A percentile compares a stretch with the other conserved stretches of the same genome.
Evolutionary conservation across 1,284 basidiomycete genomes (phyloP).

Genomic region (Ustilago trichophora): DNA sequence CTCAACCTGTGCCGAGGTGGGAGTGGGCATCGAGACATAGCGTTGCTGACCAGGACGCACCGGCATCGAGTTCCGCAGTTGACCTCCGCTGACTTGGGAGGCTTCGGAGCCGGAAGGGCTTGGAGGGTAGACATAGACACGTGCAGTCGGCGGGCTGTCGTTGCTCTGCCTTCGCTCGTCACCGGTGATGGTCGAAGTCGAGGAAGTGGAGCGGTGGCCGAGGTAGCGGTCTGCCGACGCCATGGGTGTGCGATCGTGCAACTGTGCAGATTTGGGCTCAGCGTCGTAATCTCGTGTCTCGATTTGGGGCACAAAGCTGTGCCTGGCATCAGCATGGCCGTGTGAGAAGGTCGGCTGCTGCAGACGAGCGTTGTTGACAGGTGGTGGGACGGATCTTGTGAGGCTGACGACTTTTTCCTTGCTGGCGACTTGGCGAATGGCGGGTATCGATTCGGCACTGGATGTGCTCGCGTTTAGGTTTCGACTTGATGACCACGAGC

Average conservation of each 20-base stretch:
- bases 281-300: constrained; percentile 20
- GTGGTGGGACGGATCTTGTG: constrained; percentile 30
- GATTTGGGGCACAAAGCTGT: constrained; percentile 39
- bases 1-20: constrained; percentile 33
- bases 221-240: constrained; percentile 30
- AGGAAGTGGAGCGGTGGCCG: constrained; percentile 32
- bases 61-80: not conserved
- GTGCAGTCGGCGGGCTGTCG: constrained; percentile 36
- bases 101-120: constrained; percentile 51
- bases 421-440: constrained; percentile 27
- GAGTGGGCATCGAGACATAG: constrained; percentile 28
- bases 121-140: constrained; percentile 59
- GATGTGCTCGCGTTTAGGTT: not conserved
- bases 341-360: constrained; percentile 6
- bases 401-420: constrained; percentile 53
- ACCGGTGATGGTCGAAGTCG: constrained; percentile 31
- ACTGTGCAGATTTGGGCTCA: not conserved
- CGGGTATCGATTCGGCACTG: constrained; percentile 5
- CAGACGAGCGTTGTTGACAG: constrained; percentile 1
- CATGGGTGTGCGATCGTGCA: constrained; percentile 29
- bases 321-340: constrained; percentile 5
- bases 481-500: not conserved
- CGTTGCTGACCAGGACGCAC: constrained; percentile 8
- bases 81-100: constrained; percentile 3
- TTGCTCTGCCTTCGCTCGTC: not conserved